Conservation (phyloP, 306 rosid genomes). For the Prunus padus region DNA sequence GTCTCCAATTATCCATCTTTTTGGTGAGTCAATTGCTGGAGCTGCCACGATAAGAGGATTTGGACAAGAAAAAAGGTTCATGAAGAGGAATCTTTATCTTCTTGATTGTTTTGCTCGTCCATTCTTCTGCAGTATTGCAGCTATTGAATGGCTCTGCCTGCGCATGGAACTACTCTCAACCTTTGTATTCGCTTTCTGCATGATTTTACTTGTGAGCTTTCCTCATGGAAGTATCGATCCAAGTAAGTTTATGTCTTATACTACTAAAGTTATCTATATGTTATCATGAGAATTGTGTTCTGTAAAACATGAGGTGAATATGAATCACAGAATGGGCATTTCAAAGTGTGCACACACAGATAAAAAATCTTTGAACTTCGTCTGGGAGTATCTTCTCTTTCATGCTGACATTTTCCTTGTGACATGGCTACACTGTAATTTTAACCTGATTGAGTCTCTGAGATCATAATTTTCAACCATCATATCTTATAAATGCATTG, state of each 20-base stretch:
- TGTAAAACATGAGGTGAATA: constrained; percentile 11
- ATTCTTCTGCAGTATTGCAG: constrained; percentile 98
- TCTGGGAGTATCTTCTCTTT: constrained; percentile 5
- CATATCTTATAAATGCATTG: background rate
- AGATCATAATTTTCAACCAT: background rate
- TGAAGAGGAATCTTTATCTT: constrained; percentile 92
- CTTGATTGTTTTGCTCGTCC: constrained; percentile 96
- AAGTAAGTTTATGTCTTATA: constrained; percentile 53
- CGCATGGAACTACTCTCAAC: constrained; percentile 97
- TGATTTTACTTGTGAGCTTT: constrained; percentile 93
- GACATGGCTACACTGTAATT: background rate
- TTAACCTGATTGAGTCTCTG: constrained; percentile 5
- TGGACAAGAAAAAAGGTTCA: constrained; percentile 95
- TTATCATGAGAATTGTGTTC: constrained; percentile 15
- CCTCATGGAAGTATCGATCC: constrained; percentile 95
- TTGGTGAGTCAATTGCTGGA: constrained; percentile 98
- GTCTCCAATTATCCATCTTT: constrained; percentile 90
- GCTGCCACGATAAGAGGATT: constrained; percentile 97
- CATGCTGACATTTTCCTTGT: constrained; percentile 5
- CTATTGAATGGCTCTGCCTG: constrained; percentile 98
- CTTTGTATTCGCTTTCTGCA: constrained; percentile 93
- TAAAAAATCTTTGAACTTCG: background rate
- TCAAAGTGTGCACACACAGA: background rate
- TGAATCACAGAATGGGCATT: background rate
- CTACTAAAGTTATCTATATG: constrained; percentile 12